Conservation (phyloP, 192 early-diverging fungal genomes). For the Entomortierella parvispora region DNA sequence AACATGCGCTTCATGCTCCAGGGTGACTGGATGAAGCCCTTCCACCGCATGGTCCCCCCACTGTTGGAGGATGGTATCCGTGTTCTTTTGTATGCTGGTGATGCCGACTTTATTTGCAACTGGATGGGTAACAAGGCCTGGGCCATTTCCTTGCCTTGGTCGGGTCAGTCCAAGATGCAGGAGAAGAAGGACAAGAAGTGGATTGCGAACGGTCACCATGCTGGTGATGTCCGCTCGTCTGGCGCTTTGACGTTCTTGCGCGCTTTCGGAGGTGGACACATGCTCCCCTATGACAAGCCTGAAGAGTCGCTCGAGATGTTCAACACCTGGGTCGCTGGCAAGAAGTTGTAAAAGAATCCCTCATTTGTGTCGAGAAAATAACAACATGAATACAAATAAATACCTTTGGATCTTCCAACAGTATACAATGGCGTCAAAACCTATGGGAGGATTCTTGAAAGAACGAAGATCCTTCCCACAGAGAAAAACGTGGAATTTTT, state of each 20-base stretch:
- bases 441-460: too few relatives aligned
- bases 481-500: too few relatives aligned
- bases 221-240: slow-evolving; percentile 74
- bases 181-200: slow-evolving; percentile 76
- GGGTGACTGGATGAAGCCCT: slow-evolving; percentile 81
- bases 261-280: slow-evolving; percentile 89
- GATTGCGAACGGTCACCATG: slow-evolving; percentile 67
- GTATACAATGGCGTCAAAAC: too few relatives aligned
- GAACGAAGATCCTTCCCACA: too few relatives aligned
- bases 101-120: slow-evolving; percentile 95
- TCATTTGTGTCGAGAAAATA: too few relatives aligned
- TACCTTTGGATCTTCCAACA: too few relatives aligned
- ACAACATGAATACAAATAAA: too few relatives aligned
- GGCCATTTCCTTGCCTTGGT: slow-evolving; percentile 88
- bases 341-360: slow-evolving; percentile 27
- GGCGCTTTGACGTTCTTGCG: slow-evolving; percentile 87
- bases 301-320: slow-evolving; percentile 85
- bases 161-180: slow-evolving; percentile 75
- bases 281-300: slow-evolving; percentile 95
- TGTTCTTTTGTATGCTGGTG: slow-evolving; percentile 91
- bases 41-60: slow-evolving; percentile 68
- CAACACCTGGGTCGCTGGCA: slow-evolving; percentile 78
- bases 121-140: slow-evolving; percentile 94
- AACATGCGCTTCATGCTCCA: slow-evolving; percentile 61
- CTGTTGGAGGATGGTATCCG: slow-evolving; percentile 85